Percentiles rank a stretch among this genome's conserved stretches.
Evolutionary conservation across 768 basidiomycete genomes (phyloP).

Genomic region (Xerocomellus intermedius): DNA sequence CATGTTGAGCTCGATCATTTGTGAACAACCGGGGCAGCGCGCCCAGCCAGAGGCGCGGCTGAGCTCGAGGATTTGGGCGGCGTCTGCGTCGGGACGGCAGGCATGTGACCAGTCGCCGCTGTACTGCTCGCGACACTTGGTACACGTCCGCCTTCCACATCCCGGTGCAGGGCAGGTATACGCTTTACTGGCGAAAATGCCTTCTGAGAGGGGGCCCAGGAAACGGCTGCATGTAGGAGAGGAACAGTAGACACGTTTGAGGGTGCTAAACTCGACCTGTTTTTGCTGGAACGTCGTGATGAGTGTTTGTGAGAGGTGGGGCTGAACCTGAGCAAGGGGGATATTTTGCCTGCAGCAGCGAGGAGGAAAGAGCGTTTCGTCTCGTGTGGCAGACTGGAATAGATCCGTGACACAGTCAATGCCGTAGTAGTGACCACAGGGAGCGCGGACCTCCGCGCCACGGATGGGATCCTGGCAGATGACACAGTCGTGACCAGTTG

Average conservation of each 20-base stretch:
- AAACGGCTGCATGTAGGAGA: constrained; percentile 37
- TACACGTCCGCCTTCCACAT: constrained; percentile 26
- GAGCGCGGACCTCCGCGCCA: constrained; percentile 26
- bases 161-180: constrained; percentile 21
- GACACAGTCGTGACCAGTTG: constrained; percentile 34
- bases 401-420: constrained; percentile 33
- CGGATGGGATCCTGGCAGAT: constrained; percentile 35
- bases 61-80: constrained; percentile 29
- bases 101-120: constrained; percentile 22
- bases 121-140: constrained; percentile 24
- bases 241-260: constrained; percentile 39
- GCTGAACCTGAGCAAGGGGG: constrained; percentile 22
- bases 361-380: constrained; percentile 43
- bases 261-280: constrained; percentile 30
- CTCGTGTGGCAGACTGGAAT: constrained; percentile 34
- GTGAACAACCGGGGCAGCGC: constrained; percentile 39
- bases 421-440: constrained; percentile 39
- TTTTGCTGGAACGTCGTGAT: constrained; percentile 26
- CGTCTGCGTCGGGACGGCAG: constrained; percentile 26
- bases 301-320: constrained; percentile 24
- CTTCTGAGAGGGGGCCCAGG: constrained; percentile 32
- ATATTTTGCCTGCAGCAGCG: constrained; percentile 38
- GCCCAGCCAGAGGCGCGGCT: constrained; percentile 33
- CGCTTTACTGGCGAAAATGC: constrained; percentile 19
- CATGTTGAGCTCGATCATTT: constrained; percentile 36